Conservation (phyloP, 352 stramenopile genomes). For the Phytopythium mirpurense region DNA sequence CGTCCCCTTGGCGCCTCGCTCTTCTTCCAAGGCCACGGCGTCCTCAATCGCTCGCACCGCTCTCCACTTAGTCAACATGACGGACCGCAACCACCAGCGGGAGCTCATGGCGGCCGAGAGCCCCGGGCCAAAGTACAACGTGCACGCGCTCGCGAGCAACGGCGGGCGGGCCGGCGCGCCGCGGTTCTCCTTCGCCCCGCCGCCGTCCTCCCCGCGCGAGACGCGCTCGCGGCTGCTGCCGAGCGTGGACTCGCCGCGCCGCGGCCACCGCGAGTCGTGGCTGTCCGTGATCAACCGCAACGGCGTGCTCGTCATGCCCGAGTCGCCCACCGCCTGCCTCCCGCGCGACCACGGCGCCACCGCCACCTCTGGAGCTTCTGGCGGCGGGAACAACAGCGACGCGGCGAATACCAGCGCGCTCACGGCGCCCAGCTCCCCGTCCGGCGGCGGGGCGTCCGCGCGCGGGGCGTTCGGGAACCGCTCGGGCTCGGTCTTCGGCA, state of each 20-base stretch:
- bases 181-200: constrained; percentile 62
- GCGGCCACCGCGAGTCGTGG: constrained; percentile 73
- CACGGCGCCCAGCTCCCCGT: too few relatives aligned
- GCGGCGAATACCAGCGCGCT: constrained; percentile 12
- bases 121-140: constrained; percentile 83
- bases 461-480: constrained; percentile 14
- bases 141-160: constrained; percentile 46
- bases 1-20: background rate
- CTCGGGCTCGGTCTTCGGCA: constrained; percentile 56
- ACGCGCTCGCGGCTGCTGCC: constrained; percentile 30
- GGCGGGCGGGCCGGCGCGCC: constrained; percentile 44
- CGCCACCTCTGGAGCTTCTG: constrained; percentile 4
- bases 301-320: constrained; percentile 68
- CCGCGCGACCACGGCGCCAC: constrained; percentile 12
- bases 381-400: constrained; percentile 11
- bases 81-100: constrained; percentile 50
- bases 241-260: constrained; percentile 43
- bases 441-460: background rate
- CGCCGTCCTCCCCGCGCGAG: constrained; percentile 27
- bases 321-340: constrained; percentile 19
- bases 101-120: constrained; percentile 73
- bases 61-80: constrained; percentile 56
- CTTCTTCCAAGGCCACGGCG: constrained; percentile 1
- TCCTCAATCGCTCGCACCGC: background rate
- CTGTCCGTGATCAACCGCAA: constrained; percentile 80